Evolutionary conservation across 2,329 filamentous ascomycete species (phyloP), one percentile per base, ranked within the genome.

Genomic region (Amauroascus verrucosus): DNA sequence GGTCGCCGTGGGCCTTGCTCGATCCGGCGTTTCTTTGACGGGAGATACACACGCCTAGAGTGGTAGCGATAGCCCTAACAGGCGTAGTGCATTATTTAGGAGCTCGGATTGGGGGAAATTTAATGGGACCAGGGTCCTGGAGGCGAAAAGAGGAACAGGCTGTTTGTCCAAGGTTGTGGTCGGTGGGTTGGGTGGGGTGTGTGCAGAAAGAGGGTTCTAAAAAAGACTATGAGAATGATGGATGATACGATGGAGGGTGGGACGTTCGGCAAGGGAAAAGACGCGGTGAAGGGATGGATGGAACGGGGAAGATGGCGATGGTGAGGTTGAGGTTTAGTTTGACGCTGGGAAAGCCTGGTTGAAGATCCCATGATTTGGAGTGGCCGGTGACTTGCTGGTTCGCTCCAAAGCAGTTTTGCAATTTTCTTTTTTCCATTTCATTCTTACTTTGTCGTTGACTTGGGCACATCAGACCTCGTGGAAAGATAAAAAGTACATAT

Each of bases 391-490:
- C 32, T 49, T 20, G 40, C 20, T 43, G 40, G 2, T 16, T 2
- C 28, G n/a, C n/a, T n/a, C n/a, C n/a, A n/a, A n/a, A n/a, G n/a
- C n/a, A n/a, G n/a, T n/a, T n/a, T n/a, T n/a, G n/a, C n/a, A n/a
- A n/a, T n/a, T n/a, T n/a, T n/a, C n/a, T n/a, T n/a, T n/a, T n/a
- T 50, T 50, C 24, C 48, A 43, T 50, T 50, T 50, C 43, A 16
- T 41, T 16, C 18, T 20, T 28, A 18, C 46, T 18, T 32, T 13
- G 16, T 7, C 26, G 14, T n/a, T n/a, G n/a, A n/a, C n/a, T n/a
- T n/a, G n/a, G n/a, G n/a, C n/a, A n/a, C n/a, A n/a, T n/a, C n/a
- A n/a, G n/a, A n/a, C n/a, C n/a, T n/a, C n/a, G n/a, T n/a, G n/a
- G n/a, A n/a, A n/a, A n/a, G n/a, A n/a, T n/a, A n/a, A n/a, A n/a